phyloP scores from a whole-genome alignment of 805 yeast genomes.

The Scheffersomyces coipomensis region DNA sequence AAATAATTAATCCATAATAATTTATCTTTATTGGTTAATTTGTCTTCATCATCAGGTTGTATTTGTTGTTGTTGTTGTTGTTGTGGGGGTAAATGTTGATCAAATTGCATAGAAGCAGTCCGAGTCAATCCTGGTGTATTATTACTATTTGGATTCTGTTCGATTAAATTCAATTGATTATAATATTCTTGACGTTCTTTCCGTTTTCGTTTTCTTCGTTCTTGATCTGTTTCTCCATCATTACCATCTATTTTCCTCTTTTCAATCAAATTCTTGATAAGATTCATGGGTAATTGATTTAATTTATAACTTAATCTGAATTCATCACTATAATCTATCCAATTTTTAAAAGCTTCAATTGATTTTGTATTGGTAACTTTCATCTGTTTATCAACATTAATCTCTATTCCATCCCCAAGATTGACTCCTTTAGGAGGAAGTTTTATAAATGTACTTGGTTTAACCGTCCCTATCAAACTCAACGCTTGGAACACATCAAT shows the following conservation, averaged over 20 bases:
- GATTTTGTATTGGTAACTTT: slow-evolving; percentile 29
- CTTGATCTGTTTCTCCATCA: slow-evolving; percentile 33
- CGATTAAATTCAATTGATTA: slow-evolving; percentile 32
- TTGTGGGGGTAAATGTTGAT: no score
- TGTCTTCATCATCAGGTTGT: slow-evolving; percentile 13
- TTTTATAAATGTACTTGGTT: neutral
- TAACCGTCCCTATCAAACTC: neutral
- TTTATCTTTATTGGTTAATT: slow-evolving; percentile 19
- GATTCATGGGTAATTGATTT: slow-evolving; percentile 27
- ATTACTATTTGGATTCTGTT: slow-evolving; percentile 2
- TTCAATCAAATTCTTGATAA: slow-evolving; percentile 33
- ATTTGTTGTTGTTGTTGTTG: slow-evolving; percentile 16
- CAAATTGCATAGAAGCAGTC: no score
- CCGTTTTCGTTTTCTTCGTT: slow-evolving; percentile 29
- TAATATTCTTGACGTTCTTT: slow-evolving; percentile 40
- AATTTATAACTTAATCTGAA: slow-evolving; percentile 19
- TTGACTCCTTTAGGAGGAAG: neutral
- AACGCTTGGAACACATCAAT: neutral
- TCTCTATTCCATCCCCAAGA: neutral
- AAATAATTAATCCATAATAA: slow-evolving; percentile 38
- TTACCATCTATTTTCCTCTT: slow-evolving; percentile 36
- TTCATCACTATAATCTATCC: slow-evolving; percentile 31
- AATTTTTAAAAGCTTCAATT: slow-evolving; percentile 33
- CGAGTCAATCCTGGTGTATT: no score
- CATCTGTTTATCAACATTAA: neutral